phyloP scores from a whole-genome alignment of 106 monocot species.

The Posidonia australis region DNA sequence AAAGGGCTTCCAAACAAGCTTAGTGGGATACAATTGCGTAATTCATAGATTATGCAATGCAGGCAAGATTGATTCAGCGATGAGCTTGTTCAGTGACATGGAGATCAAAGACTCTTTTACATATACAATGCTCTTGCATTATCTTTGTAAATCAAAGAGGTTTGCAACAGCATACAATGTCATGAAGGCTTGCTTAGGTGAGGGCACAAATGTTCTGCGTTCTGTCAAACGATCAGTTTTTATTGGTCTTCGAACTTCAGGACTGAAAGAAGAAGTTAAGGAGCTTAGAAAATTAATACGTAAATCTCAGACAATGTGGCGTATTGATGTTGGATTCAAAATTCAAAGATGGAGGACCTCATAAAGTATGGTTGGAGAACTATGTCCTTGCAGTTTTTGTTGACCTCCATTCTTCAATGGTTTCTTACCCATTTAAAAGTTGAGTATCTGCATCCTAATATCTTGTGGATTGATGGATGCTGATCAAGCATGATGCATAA shows the following conservation, averaged over 20 bases:
- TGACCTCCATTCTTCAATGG: too few relatives aligned
- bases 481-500: too few relatives aligned
- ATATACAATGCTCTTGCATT: slow-evolving; percentile 62
- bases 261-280: slow-evolving; percentile 3
- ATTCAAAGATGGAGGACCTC: neutral
- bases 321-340: neutral
- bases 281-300: slow-evolving; percentile 3
- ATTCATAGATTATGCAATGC: slow-evolving; percentile 65
- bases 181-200: slow-evolving; percentile 32
- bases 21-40: slow-evolving; percentile 71
- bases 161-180: slow-evolving; percentile 51
- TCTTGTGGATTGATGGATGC: too few relatives aligned
- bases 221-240: slow-evolving; percentile 49
- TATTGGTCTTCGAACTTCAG: slow-evolving; percentile 43
- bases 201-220: slow-evolving; percentile 39
- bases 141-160: slow-evolving; percentile 45
- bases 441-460: too few relatives aligned
- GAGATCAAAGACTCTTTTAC: slow-evolving; percentile 61
- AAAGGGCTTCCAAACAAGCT: slow-evolving; percentile 28
- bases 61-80: slow-evolving; percentile 44
- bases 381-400: too few relatives aligned
- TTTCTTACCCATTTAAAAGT: too few relatives aligned
- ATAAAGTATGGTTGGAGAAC: neutral
- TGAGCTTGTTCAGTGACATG: slow-evolving; percentile 55
- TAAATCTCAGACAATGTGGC: neutral